Base-by-base conservation (phyloP, 768 basidiomycete species). In the Leccinum disarticulatum region DNA sequence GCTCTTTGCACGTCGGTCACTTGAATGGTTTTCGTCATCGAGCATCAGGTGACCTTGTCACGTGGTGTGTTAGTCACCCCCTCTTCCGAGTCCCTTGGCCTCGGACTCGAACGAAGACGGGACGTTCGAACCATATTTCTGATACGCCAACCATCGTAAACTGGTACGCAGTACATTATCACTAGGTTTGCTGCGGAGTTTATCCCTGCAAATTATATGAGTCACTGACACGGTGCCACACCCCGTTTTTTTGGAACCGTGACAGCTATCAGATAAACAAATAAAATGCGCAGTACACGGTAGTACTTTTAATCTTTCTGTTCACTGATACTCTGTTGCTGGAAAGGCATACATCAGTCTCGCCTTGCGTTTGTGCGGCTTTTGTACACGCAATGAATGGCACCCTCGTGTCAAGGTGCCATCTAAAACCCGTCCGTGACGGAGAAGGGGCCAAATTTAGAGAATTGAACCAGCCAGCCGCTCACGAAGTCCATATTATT, bases 21-120 rank as follows among this genome's bases (percentile, higher is more conserved):
- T 46, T 60, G 30, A 52, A 35, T 46, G 28, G 47, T 62, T 50
- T n/a, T 2, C 15, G 36, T 14, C 6, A 14, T 9, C 10, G 0
- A 36, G 4, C 9, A 30, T 33, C 67, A 69, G 50, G 68, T 70
- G 67, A 64, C 27, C 3, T 0, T 25, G n/a, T 55, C 66, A 68
- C 55, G 66, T 66, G 65, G 47, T 10, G 5, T 50, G 28, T 49
- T 14, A n/a, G 27, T 49, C 25, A 49, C 47, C 25, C 25, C 3
- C 25, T 25, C 25, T 25, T 25, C 25, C 25, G 25, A 22, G 22
- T 22, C 22, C 25, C 25, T 25, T 35, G 33, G 13, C 13, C 33
- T 35, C 13, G 13, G 13, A 35, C 33, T 35, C 33, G 33, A 35
- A 22, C 22, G 22, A 22, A 22, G 22, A 1, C 22, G 22, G 22